Percentiles rank a stretch among this genome's conserved stretches.
phyloP scores from a whole-genome alignment of 2,329 filamentous ascomycete genomes.

The Phyllosticta citrichinensis region DNA sequence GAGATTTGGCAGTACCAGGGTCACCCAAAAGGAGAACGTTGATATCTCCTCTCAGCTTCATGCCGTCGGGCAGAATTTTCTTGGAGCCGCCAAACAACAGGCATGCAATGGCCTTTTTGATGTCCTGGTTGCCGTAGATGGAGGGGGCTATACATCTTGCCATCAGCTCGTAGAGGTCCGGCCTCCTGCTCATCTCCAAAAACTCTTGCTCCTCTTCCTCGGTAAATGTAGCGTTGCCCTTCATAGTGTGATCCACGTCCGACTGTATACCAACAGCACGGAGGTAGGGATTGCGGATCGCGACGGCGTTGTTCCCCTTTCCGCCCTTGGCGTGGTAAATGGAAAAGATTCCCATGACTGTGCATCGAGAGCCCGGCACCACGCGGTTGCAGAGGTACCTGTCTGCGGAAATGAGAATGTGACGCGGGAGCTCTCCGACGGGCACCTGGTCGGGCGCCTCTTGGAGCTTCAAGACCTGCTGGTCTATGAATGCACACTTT shows the following conservation, averaged over 20 bases:
- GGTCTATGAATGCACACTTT: conserved; percentile 88
- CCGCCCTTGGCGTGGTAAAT: conserved; percentile 91
- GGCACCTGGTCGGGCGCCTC: conserved; percentile 96
- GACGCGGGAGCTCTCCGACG: conserved; percentile 86
- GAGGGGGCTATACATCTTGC: conserved; percentile 90
- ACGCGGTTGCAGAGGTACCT: conserved; percentile 91
- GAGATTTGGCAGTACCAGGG: conserved; percentile 94
- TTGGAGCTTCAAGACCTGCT: conserved; percentile 95
- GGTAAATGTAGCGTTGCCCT: conserved; percentile 72
- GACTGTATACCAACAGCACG: conserved; percentile 86
- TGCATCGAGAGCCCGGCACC: conserved; percentile 88
- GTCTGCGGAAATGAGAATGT: conserved; percentile 94
- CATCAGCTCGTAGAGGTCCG: conserved; percentile 87
- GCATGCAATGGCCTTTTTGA: conserved; percentile 95
- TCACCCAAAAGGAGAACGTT: conserved; percentile 95
- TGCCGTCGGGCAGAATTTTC: conserved; percentile 93
- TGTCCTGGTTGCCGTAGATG: conserved; percentile 91
- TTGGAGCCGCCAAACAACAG: conserved; percentile 90
- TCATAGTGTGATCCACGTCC: conserved; percentile 80
- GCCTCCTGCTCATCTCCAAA: conserved; percentile 74
- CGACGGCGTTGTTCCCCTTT: conserved; percentile 74
- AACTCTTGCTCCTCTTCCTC: conserved; percentile 98
- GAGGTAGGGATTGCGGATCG: conserved; percentile 90
- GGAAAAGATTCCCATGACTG: conserved; percentile 93
- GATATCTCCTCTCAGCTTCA: conserved; percentile 96